A percentile compares a stretch with the other conserved stretches of the same genome.
Conservation (phyloP, 2,329 filamentous ascomycete species). For the Byssoonygena ceratinophila region DNA sequence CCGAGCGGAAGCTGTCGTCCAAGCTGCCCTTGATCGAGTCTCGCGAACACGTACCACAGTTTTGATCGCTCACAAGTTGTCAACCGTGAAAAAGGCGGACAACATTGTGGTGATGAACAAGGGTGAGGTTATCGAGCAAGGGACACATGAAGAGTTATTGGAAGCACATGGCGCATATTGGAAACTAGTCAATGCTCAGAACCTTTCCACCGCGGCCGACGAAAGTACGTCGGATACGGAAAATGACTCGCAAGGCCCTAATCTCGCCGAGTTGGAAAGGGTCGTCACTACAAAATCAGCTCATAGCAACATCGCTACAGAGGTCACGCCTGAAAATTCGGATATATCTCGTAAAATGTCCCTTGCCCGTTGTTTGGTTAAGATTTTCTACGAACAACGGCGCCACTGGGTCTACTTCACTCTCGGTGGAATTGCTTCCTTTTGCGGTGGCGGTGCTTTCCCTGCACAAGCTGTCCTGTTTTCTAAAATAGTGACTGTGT, state of each 20-base stretch:
- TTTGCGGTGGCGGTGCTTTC: conserved; percentile 34
- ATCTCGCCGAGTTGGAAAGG: conserved; percentile 4
- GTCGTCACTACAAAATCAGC: conserved; percentile 11
- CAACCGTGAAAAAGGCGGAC: conserved; percentile 75
- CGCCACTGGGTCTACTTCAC: conserved; percentile 32
- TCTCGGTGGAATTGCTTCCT: conserved; percentile 27
- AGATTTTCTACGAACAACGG: conserved; percentile 29
- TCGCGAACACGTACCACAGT: conserved; percentile 76
- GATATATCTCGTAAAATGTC: conserved; percentile 17
- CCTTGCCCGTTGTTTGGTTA: conserved; percentile 28
- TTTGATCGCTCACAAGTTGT: conserved; percentile 76
- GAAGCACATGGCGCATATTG: conserved; percentile 59
- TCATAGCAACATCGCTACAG: conserved; percentile 6
- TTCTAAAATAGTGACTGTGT: conserved; percentile 21
- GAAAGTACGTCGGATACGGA: conserved; percentile 13
- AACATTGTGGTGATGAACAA: conserved; percentile 80
- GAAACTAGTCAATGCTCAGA: conserved; percentile 60
- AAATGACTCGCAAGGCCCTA: conserved; percentile 2
- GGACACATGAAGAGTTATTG: conserved; percentile 65
- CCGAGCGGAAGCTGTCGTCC: conserved; percentile 74
- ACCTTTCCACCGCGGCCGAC: conserved; percentile 13
- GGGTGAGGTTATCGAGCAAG: conserved; percentile 76
- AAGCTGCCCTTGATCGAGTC: conserved; percentile 68
- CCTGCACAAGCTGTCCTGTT: conserved; percentile 40
- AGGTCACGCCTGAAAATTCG: conserved; percentile 1